Percentiles rank a stretch among this genome's conserved stretches.
Evolutionary conservation across 352 stramenopile genomes (phyloP).

Genomic region (Pythium sukuiense): DNA sequence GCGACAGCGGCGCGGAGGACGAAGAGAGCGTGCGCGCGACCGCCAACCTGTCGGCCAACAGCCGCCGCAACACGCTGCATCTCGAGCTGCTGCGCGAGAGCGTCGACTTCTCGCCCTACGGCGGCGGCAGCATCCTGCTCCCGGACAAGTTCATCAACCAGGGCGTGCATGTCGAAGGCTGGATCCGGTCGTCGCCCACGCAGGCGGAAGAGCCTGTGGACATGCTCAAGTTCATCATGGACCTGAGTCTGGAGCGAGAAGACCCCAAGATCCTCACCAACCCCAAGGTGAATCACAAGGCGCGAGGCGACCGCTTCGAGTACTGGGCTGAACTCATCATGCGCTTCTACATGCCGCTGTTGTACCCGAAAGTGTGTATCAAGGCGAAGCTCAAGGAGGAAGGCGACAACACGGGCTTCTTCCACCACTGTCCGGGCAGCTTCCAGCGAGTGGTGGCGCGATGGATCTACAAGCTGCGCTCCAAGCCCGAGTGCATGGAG

Average conservation of each 20-base stretch:
- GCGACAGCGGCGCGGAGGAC: constrained; percentile 47
- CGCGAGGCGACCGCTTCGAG: constrained; percentile 69
- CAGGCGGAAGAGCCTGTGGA: constrained; percentile 86
- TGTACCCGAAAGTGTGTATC: constrained; percentile 86
- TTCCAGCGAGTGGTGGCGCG: constrained; percentile 85
- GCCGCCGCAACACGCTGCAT: constrained; percentile 62
- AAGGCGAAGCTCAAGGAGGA: constrained; percentile 87
- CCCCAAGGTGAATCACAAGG: constrained; percentile 45
- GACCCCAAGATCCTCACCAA: constrained; percentile 44
- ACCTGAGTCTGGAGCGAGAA: constrained; percentile 81
- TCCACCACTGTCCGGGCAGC: constrained; percentile 84
- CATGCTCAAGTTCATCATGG: constrained; percentile 90
- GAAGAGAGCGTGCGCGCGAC: constrained; percentile 41
- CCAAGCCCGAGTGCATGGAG: constrained; percentile 83
- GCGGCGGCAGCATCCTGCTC: constrained; percentile 74
- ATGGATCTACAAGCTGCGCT: constrained; percentile 86
- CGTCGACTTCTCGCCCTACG: constrained; percentile 86
- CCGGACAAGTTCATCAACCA: constrained; percentile 84
- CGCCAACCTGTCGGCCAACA: constrained; percentile 34
- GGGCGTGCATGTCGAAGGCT: constrained; percentile 82
- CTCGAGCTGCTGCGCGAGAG: constrained; percentile 79
- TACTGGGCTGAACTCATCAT: constrained; percentile 89
- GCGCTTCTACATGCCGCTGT: constrained; percentile 88
- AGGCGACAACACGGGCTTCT: constrained; percentile 76
- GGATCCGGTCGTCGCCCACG: constrained; percentile 75